Conservation (phyloP, 495 filamentous ascomycete genomes). For the Tricharina praecox region DNA sequence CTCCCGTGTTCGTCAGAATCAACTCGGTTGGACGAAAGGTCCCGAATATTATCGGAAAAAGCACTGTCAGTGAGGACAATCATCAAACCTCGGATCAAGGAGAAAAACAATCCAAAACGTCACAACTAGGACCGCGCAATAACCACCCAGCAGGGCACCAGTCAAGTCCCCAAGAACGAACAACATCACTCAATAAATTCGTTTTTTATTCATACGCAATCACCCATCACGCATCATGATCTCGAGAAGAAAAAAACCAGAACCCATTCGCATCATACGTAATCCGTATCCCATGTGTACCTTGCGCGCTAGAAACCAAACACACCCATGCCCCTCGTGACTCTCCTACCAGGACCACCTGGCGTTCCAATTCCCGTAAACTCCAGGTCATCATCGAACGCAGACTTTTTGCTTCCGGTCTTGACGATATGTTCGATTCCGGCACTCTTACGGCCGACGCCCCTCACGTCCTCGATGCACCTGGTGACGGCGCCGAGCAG, state of each 20-base stretch:
- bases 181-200: background rate
- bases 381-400: background rate
- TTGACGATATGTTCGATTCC: constrained; percentile 5
- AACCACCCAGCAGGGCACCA: too few species aligned
- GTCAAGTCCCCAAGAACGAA: too few species aligned
- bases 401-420: background rate
- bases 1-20: too few species aligned
- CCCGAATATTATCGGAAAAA: too few species aligned
- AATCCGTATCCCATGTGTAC: background rate
- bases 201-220: background rate
- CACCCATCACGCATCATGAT: background rate
- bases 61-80: too few species aligned
- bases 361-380: background rate
- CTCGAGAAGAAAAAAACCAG: background rate
- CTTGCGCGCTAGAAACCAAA: background rate
- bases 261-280: background rate
- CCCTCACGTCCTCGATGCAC: constrained; percentile 47
- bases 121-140: too few species aligned
- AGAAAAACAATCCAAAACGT: too few species aligned
- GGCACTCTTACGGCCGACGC: constrained; percentile 54
- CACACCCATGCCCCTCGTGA: background rate
- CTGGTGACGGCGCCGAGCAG: constrained; percentile 52
- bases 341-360: background rate
- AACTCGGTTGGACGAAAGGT: too few species aligned
- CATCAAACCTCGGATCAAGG: too few species aligned